Evolutionary conservation across 495 filamentous ascomycete species (phyloP).

Genomic region (Daldinia grandis): DNA sequence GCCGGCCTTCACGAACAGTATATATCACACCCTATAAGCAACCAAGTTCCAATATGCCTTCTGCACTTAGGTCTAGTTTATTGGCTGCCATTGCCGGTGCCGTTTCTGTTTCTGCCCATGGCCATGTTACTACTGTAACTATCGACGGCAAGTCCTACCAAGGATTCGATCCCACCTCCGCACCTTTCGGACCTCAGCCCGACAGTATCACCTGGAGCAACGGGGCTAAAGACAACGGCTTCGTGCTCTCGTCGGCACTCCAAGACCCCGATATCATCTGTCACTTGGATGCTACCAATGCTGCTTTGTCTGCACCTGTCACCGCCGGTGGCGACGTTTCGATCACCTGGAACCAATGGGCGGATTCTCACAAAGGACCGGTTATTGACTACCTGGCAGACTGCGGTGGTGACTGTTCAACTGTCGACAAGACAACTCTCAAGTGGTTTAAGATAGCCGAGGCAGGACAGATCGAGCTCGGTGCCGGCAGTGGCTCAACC

Average conservation of each 20-base stretch:
- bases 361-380: constrained; percentile 50
- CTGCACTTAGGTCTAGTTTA: constrained; percentile 32
- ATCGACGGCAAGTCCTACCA: constrained; percentile 63
- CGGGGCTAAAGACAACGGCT: constrained; percentile 66
- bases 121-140: constrained; percentile 65
- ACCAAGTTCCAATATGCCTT: constrained; percentile 17
- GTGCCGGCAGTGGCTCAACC: constrained; percentile 48
- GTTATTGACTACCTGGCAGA: constrained; percentile 67
- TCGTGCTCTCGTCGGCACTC: constrained; percentile 60
- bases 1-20: constrained; percentile 1
- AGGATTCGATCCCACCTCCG: constrained; percentile 54
- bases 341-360: constrained; percentile 58
- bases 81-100: constrained; percentile 59
- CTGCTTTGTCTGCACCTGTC: constrained; percentile 51
- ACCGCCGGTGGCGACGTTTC: constrained; percentile 54
- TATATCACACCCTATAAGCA: neutral
- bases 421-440: constrained; percentile 65
- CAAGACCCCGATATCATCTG: constrained; percentile 60
- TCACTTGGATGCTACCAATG: constrained; percentile 55
- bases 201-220: constrained; percentile 65
- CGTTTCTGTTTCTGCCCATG: constrained; percentile 66
- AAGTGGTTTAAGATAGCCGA: constrained; percentile 73
- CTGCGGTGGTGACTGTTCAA: constrained; percentile 70
- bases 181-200: constrained; percentile 50
- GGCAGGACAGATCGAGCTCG: constrained; percentile 55